phyloP scores from a whole-genome alignment of 2,329 filamentous ascomycete species.

The Pestalotiopsis sp. region DNA sequence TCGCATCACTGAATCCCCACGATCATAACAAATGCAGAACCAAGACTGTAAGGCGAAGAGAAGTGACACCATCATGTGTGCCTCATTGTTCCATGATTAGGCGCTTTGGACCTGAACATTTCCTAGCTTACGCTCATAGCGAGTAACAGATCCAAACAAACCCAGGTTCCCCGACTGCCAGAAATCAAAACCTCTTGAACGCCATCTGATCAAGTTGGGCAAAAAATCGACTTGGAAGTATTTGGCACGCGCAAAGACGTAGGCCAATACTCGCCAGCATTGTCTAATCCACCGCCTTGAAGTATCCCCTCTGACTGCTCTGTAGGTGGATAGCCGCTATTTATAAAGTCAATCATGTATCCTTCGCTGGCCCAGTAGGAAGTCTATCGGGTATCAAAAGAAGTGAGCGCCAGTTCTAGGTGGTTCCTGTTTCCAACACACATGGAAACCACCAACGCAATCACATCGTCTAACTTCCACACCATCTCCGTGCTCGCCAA shows the following conservation, averaged over 20 bases:
- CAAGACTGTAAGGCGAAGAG: not conserved
- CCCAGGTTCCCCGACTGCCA: not conserved
- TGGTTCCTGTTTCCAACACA: slow-evolving; percentile 1
- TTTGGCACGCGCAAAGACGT: not conserved
- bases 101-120: not conserved
- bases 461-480: not conserved
- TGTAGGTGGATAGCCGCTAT: not conserved
- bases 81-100: not conserved
- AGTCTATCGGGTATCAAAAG: slow-evolving; percentile 42
- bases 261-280: not conserved
- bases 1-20: not conserved
- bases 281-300: not conserved
- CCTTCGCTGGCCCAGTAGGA: slow-evolving; percentile 16
- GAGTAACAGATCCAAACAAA: not conserved
- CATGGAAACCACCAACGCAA: slow-evolving; percentile 1
- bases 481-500: slow-evolving; percentile 1
- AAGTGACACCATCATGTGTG: slow-evolving; percentile 1
- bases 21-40: not conserved
- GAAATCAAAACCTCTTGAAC: slow-evolving; percentile 5
- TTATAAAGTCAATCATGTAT: not conserved
- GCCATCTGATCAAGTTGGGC: not conserved
- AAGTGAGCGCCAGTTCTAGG: slow-evolving; percentile 16
- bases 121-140: not conserved
- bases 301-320: not conserved
- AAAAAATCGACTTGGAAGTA: not conserved